These are phyloP conservation scores for Alternaria burnsii DNA, from an alignment of 2,329 filamentous ascomycete genomes.

Conservation along the genomic window DNA sequence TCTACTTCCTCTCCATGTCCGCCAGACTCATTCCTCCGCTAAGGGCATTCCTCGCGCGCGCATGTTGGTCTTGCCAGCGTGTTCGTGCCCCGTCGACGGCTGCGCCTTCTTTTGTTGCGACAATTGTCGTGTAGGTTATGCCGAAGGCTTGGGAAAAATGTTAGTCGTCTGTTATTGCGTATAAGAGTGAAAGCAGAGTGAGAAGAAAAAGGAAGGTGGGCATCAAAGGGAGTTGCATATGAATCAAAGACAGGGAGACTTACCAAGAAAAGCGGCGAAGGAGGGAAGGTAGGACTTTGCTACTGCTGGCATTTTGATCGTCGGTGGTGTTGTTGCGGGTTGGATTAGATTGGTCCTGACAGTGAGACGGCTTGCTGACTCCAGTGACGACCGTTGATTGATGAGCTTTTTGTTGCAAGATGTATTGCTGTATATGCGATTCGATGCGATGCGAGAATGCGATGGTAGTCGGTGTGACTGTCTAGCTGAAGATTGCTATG, in stretches of 20 bases:
- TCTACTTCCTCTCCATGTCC: constrained; percentile 8
- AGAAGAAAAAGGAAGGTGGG: no score
- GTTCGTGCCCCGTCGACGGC: constrained; percentile 44
- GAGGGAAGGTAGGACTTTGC: constrained; percentile 45
- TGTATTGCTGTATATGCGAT: neutral
- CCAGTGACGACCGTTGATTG: neutral
- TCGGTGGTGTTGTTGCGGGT: neutral
- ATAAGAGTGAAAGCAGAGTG: neutral
- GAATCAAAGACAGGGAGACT: neutral
- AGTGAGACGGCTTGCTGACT: neutral
- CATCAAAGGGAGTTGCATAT: neutral
- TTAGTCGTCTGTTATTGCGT: constrained; percentile 10
- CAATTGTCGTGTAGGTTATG: constrained; percentile 45
- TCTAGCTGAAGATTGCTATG: neutral
- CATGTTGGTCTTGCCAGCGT: constrained; percentile 46
- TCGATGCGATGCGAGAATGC: neutral
- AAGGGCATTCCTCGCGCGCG: constrained; percentile 26
- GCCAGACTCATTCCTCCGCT: constrained; percentile 20
- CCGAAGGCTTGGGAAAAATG: constrained; percentile 27
- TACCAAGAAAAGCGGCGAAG: constrained; percentile 46
- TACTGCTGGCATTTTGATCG: constrained; percentile 39
- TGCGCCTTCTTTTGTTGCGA: constrained; percentile 44
- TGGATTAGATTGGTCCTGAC: neutral
- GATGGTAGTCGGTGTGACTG: neutral
- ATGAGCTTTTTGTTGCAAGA: neutral